Evolutionary conservation across 1,139 yeast species (phyloP).

Genomic region (Candida sanyaensis): DNA sequence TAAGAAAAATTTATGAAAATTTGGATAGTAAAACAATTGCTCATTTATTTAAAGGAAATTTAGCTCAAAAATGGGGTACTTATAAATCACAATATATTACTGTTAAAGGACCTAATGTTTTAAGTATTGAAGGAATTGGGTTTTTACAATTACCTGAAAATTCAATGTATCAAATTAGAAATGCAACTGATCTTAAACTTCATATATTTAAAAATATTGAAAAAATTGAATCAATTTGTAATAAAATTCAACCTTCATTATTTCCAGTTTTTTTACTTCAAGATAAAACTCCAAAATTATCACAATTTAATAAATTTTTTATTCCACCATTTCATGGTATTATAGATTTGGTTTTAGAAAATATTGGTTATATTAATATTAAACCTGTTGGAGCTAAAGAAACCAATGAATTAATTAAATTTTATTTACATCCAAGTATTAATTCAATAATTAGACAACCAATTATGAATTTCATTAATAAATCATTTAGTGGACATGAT

Average conservation of each 20-base stretch:
- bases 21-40: slow-evolving; percentile 33
- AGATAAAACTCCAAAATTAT: slow-evolving; percentile 18
- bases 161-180: slow-evolving; percentile 45
- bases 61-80: slow-evolving; percentile 33
- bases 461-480: slow-evolving; percentile 32
- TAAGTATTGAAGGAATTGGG: slow-evolving; percentile 63
- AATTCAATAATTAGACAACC: slow-evolving; percentile 39
- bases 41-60: slow-evolving; percentile 37
- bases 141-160: slow-evolving; percentile 43
- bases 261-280: slow-evolving; percentile 31
- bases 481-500: slow-evolving; percentile 40
- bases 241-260: slow-evolving; percentile 19
- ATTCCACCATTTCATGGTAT: slow-evolving; percentile 72
- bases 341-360: slow-evolving; percentile 67
- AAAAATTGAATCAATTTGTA: slow-evolving; percentile 26
- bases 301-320: slow-evolving; percentile 22
- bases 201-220: slow-evolving; percentile 28
- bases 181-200: slow-evolving; percentile 33
- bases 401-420: slow-evolving; percentile 29
- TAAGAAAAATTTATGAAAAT: slow-evolving; percentile 31
- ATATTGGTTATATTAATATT: slow-evolving; percentile 66
- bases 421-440: slow-evolving; percentile 35
- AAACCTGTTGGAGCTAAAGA: slow-evolving; percentile 58
- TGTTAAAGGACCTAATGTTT: slow-evolving; percentile 44
- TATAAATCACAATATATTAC: slow-evolving; percentile 40